Percentiles rank a stretch among this genome's conserved stretches.
phyloP scores from a whole-genome alignment of 768 basidiomycete genomes.

The Psilocybe azurescens region DNA sequence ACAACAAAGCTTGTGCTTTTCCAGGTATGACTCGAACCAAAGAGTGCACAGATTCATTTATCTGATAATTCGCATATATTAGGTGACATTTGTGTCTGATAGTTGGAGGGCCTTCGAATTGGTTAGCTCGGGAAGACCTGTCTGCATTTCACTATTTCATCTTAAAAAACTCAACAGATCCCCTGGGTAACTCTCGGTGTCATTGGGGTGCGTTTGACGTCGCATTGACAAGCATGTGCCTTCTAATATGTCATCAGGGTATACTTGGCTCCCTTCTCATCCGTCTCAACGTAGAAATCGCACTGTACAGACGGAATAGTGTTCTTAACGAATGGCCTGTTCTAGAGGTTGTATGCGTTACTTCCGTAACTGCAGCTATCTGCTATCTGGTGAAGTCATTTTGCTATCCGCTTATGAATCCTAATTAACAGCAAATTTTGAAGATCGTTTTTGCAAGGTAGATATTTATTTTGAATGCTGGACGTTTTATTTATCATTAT shows the following conservation, averaged over 20 bases:
- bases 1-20: constrained; percentile 85
- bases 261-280: constrained; percentile 69
- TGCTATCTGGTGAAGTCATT: constrained; percentile 61
- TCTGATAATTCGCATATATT: not conserved
- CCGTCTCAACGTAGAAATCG: constrained; percentile 66
- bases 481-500: not conserved
- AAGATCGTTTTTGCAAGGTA: constrained; percentile 74
- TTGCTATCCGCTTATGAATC: not conserved
- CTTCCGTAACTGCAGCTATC: constrained; percentile 71
- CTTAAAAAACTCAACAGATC: constrained; percentile 44
- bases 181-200: constrained; percentile 73
- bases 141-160: not conserved
- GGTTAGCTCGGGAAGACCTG: constrained; percentile 38
- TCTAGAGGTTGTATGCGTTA: constrained; percentile 64
- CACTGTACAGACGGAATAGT: constrained; percentile 64
- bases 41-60: not conserved
- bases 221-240: not conserved
- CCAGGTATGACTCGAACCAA: constrained; percentile 46
- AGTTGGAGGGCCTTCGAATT: constrained; percentile 78
- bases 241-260: constrained; percentile 47
- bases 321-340: constrained; percentile 64
- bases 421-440: not conserved
- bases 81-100: constrained; percentile 64
- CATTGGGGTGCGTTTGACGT: constrained; percentile 52
- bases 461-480: constrained; percentile 1